phyloP scores from a whole-genome alignment of 2,329 filamentous ascomycete genomes.

The Simplicillium sp. region DNA sequence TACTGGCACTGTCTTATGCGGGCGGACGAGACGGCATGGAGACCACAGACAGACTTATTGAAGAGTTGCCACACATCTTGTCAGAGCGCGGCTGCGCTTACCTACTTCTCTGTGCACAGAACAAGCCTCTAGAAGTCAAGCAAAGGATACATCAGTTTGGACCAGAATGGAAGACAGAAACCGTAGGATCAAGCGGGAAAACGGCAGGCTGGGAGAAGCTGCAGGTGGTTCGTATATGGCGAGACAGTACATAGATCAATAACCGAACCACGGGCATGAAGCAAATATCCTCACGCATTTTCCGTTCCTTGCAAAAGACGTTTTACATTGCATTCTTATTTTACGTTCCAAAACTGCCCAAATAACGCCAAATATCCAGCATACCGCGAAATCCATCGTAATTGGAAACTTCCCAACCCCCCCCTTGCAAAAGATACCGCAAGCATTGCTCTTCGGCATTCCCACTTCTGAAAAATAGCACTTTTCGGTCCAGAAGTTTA shows the following conservation, averaged over 20 bases:
- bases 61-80: slow-evolving; percentile 56
- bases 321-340: no score
- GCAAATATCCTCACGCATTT: not conserved
- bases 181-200: slow-evolving; percentile 74
- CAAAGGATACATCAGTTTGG: slow-evolving; percentile 43
- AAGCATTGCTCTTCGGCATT: no score
- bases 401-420: not conserved
- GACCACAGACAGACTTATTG: slow-evolving; percentile 72
- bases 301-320: no score
- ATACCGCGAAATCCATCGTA: not conserved
- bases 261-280: not conserved
- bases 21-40: slow-evolving; percentile 91
- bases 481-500: slow-evolving; percentile 1
- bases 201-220: slow-evolving; percentile 92
- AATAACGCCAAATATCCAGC: not conserved
- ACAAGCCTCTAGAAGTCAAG: slow-evolving; percentile 70
- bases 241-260: slow-evolving; percentile 20
- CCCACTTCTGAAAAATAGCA: no score
- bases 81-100: slow-evolving; percentile 70
- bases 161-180: slow-evolving; percentile 60
- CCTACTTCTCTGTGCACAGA: slow-evolving; percentile 81
- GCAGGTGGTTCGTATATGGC: slow-evolving; percentile 81
- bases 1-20: slow-evolving; percentile 80
- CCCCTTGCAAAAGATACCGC: not conserved
- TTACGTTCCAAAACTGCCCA: not conserved